Evolutionary conservation across 306 rosid species (phyloP).

Genomic region (Prunus persica): DNA sequence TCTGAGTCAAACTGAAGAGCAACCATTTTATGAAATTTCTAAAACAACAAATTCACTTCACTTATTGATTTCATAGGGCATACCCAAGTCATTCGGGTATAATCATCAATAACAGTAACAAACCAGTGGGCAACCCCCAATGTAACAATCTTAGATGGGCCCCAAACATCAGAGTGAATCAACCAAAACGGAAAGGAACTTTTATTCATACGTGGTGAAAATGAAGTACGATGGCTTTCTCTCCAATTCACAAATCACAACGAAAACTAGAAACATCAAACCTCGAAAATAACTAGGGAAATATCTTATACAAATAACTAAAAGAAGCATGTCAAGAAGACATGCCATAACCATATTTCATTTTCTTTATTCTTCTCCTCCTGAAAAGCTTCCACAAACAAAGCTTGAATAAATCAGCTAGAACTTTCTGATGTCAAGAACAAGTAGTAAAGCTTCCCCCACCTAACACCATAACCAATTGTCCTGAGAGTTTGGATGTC

Average conservation of each 20-base stretch:
- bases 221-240: background rate
- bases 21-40: background rate
- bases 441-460: background rate
- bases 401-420: no score
- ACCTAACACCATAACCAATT: background rate
- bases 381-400: no score
- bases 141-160: background rate
- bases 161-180: background rate
- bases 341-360: background rate
- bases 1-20: background rate
- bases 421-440: no score
- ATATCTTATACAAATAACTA: background rate
- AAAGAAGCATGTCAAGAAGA: background rate
- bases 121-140: background rate
- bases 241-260: background rate
- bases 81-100: background rate
- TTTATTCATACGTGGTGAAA: background rate
- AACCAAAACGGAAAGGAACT: background rate
- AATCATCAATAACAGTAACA: background rate
- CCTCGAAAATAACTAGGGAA: background rate
- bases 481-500: no score
- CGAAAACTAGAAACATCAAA: background rate
- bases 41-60: background rate
- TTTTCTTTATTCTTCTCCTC: no score
- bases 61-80: no score